A percentile compares a stretch with the other conserved stretches of the same genome.
These are phyloP conservation scores for Russula ochroleuca DNA, from an alignment of 768 basidiomycete genomes.

Conservation along the genomic window DNA sequence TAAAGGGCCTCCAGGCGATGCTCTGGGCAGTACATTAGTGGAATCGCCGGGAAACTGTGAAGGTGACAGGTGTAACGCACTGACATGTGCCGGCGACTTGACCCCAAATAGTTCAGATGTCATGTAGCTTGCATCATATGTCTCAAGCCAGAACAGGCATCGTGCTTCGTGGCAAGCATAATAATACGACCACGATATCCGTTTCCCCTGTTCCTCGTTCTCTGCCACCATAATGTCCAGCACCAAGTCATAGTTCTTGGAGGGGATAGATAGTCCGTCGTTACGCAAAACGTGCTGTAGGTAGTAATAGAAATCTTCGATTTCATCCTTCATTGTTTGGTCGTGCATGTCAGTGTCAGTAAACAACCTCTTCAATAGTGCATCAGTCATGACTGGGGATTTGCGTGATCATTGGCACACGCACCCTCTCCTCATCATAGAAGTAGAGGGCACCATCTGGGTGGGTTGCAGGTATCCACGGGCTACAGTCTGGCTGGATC, in stretches of 20 bases:
- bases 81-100: conserved; percentile 19
- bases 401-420: conserved; percentile 12
- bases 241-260: conserved; percentile 23
- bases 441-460: conserved; percentile 64
- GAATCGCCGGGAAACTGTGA: too few species aligned
- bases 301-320: conserved; percentile 33
- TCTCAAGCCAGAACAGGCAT: conserved; percentile 51
- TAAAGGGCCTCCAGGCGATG: conserved; percentile 29
- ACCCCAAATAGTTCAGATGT: conserved; percentile 27
- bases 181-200: conserved; percentile 42
- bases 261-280: conserved; percentile 22
- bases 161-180: conserved; percentile 46
- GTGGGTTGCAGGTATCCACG: conserved; percentile 48
- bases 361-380: conserved; percentile 41
- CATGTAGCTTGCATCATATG: conserved; percentile 38
- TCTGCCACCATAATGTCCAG: conserved; percentile 31
- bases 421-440: conserved; percentile 43
- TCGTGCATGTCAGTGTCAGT: conserved; percentile 54
- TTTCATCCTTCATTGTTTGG: conserved; percentile 31
- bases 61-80: conserved; percentile 14
- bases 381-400: background rate
- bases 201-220: conserved; percentile 30
- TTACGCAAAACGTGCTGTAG: conserved; percentile 20
- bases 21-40: conserved; percentile 16
- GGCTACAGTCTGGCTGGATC: background rate